Base-by-base conservation (phyloP, 2,329 filamentous ascomycete genomes). In the Colletotrichum theobromicola region DNA sequence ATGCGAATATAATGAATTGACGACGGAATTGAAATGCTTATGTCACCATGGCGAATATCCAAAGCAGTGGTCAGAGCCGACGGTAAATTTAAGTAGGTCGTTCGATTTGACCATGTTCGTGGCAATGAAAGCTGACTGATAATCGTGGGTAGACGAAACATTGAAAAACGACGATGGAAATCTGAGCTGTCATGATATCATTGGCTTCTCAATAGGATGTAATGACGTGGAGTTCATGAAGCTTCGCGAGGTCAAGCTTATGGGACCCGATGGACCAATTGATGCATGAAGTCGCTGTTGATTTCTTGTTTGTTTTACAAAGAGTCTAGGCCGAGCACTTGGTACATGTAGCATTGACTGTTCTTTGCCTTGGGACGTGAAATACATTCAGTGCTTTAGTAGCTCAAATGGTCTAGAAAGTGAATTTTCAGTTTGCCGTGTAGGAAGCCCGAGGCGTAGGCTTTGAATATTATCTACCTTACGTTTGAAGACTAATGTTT, bases 41-140 rank as follows among this genome's bases (percentile, higher is more conserved):
- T 58, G 55, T 30, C 26, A 30, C 16, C 28, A 32, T 12, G 5
- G 55, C 1, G 26, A 28, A 18, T 58, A 18, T 32, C 55, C 26
- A n/a, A 58, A 58, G 26, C 8, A 30, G 18, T 58, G 55, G 55
- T 26, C 55, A 30, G 55, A 58, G 55, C 26, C 26, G 28, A 58
- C 26, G 4, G 26, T 58, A 26, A 58, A 18, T 18, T 5, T 58
- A 9, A 58, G 55, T 58, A 30, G 12, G 55, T 58, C 7, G 55
- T 28, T 7, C 0, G 26, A n/a, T 1, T 24, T 32, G 16, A 4
- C 13, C 9, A 58, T n/a, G 0, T 18, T n/a, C 3, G 30, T 18
- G 7, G 12, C 13, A 5, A 18, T 9, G 42, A n/a, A 32, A 16
- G 24, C 55, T 32, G 16, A 28, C 24, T 1, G 9, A 58, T 4